phyloP scores from a whole-genome alignment of 139 green algal species.

The Tetradesmus lagerheimii region DNA sequence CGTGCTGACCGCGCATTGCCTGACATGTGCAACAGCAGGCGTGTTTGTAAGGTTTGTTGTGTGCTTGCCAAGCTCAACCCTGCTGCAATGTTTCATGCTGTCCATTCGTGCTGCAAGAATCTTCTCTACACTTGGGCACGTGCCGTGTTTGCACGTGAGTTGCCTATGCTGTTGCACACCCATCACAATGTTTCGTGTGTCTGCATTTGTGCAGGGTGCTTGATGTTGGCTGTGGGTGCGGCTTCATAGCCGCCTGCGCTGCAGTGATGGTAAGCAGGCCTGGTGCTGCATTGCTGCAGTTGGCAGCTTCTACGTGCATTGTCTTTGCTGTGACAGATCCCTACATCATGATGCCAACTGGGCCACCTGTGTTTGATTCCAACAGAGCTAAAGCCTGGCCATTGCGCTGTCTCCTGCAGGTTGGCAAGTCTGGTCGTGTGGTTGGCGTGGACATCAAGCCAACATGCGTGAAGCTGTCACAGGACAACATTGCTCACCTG shows the following conservation, averaged over 20 bases:
- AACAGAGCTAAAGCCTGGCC: not conserved
- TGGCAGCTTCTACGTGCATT: not conserved
- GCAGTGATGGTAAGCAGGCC: slow-evolving; percentile 29
- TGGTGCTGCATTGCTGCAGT: not conserved
- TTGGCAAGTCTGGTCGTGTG: not conserved
- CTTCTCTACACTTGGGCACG: no score
- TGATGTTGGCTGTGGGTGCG: slow-evolving; percentile 43
- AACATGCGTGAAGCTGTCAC: not conserved
- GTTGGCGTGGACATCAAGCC: slow-evolving; percentile 41
- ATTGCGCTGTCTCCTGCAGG: not conserved
- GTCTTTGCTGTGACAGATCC: no score
- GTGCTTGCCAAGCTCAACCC: not conserved
- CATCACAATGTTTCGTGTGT: not conserved
- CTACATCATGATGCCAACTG: no score
- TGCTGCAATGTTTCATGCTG: not conserved
- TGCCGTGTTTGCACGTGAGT: no score
- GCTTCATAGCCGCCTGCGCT: slow-evolving; percentile 35
- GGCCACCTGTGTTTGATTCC: no score
- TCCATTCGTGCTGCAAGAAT: no score
- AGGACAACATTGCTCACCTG: slow-evolving; percentile 17
- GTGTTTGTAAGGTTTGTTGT: not conserved
- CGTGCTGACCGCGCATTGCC: not conserved
- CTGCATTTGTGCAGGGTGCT: slow-evolving; percentile 31
- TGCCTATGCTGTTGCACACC: not conserved
- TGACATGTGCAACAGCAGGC: not conserved